Base-by-base conservation (phyloP, 192 early-diverging fungal species). In the Entomortierella parvispora region DNA sequence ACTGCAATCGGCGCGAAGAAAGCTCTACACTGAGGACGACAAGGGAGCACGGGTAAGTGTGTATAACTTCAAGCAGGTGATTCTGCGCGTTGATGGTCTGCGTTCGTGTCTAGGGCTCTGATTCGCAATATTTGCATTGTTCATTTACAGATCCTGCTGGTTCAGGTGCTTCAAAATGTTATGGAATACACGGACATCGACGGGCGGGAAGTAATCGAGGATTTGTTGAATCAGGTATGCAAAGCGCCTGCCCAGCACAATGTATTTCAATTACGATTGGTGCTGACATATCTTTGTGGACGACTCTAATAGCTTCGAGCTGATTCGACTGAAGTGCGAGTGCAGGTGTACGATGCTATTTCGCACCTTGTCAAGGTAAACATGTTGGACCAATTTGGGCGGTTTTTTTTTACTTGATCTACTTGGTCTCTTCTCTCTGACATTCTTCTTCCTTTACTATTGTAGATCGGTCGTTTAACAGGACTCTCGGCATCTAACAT, bases 281-380 rank as follows among this genome's bases (percentile, higher is more conserved):
- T n/a, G n/a, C n/a, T n/a, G n/a, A n/a, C n/a, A n/a, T n/a, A n/a
- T n/a, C n/a, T n/a, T n/a, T n/a, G n/a, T n/a, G n/a, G n/a, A n/a
- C n/a, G n/a, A n/a, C n/a, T n/a, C n/a, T 12, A 23, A 48, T 53
- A 82, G 75, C 20, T 75, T n/a, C 67, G 70, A 49, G 56, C 81
- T 1, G 70, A 83, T 58, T 83, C 81, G 6, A 80, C 78, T 25
- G 71, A 80, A 28, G 55, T 77, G 1, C 43, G 74, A 14, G 74
- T 77, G 25, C 74, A 77, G 31, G 74, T 77, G 3, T 77, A 77
- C 42, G 74, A 68, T 34, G 58, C 74, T 2, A 77, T 77, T 22
- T 68, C 74, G 22, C 56, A 58, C 11, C 64, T 77, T 10, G 48
- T 77, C 54, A 77, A 68, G 65, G 74, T n/a, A 9, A 32, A 34